Conservation (phyloP, 768 basidiomycete genomes). For the Udeniomyces megalosporus region DNA sequence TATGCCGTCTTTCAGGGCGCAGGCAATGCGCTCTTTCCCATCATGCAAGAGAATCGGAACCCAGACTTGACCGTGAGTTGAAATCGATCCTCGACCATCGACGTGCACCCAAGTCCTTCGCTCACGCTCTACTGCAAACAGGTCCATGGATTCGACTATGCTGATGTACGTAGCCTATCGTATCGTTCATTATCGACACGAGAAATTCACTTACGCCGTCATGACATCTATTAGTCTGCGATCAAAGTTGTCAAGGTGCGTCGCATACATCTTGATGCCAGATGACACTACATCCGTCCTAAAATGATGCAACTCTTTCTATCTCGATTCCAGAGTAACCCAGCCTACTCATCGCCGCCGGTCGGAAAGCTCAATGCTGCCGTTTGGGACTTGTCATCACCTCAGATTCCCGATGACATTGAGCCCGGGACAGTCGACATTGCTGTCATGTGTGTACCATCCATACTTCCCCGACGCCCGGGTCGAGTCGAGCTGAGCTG, state of each 20-base stretch:
- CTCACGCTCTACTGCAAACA: too few relatives aligned
- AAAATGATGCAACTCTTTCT: not conserved
- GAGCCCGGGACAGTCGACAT: slow-evolving; percentile 63
- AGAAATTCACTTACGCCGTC: too few relatives aligned
- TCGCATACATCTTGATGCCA: not conserved
- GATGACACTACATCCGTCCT: not conserved
- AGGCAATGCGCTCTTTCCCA: slow-evolving; percentile 86
- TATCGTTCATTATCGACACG: too few relatives aligned
- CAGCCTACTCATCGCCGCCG: slow-evolving; percentile 50
- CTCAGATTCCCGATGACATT: slow-evolving; percentile 44
- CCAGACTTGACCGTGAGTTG: slow-evolving; percentile 38
- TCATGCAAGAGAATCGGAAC: slow-evolving; percentile 69
- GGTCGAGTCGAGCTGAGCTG: too few relatives aligned
- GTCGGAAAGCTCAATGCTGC: slow-evolving; percentile 56
- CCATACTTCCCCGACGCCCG: too few relatives aligned
- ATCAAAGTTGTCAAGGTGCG: slow-evolving; percentile 73
- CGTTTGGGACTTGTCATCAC: slow-evolving; percentile 80
- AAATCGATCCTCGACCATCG: too few relatives aligned
- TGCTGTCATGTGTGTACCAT: slow-evolving; percentile 40
- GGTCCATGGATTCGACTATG: slow-evolving; percentile 78
- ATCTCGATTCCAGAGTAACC: slow-evolving; percentile 47
- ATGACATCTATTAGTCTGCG: slow-evolving; percentile 45
- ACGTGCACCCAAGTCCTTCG: too few relatives aligned
- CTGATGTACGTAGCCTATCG: slow-evolving; percentile 23
- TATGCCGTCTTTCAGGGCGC: slow-evolving; percentile 44